phyloP scores from a whole-genome alignment of 2,329 filamentous ascomycete genomes.

The Trichoderma breve region DNA sequence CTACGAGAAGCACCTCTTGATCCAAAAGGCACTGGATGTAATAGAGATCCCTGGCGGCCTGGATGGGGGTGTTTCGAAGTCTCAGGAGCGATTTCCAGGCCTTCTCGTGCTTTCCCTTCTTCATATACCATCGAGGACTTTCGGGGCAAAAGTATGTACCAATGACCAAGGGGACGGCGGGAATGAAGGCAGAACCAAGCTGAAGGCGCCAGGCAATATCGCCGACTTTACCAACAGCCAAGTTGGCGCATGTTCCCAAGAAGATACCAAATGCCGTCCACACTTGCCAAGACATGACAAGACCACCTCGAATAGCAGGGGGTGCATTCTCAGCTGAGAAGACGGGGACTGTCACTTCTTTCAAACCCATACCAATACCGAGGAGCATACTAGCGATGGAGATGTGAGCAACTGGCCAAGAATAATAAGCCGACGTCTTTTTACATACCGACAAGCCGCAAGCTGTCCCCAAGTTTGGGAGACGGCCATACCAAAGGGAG shows the following conservation, averaged over 20 bases:
- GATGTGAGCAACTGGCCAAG: neutral
- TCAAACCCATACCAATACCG: slow-evolving; percentile 60
- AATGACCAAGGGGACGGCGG: slow-evolving; percentile 58
- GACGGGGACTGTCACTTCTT: slow-evolving; percentile 49
- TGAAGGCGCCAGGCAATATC: slow-evolving; percentile 62
- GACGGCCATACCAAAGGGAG: slow-evolving; percentile 59
- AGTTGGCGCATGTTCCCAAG: slow-evolving; percentile 63
- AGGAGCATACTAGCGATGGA: slow-evolving; percentile 41
- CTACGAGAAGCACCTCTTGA: slow-evolving; percentile 31
- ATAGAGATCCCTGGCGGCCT: slow-evolving; percentile 62
- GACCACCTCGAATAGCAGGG: slow-evolving; percentile 50
- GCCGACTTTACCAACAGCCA: slow-evolving; percentile 60
- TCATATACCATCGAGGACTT: slow-evolving; percentile 65
- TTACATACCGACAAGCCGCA: slow-evolving; percentile 49
- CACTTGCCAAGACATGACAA: slow-evolving; percentile 56
- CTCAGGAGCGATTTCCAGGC: slow-evolving; percentile 56
- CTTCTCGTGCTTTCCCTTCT: slow-evolving; percentile 53
- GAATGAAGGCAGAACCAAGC: slow-evolving; percentile 63
- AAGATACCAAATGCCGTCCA: slow-evolving; percentile 61
- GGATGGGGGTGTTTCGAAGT: slow-evolving; percentile 57
- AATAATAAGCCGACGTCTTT: neutral
- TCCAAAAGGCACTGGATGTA: slow-evolving; percentile 50
- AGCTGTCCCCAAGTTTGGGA: slow-evolving; percentile 59
- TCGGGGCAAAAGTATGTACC: slow-evolving; percentile 62
- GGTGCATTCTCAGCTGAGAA: slow-evolving; percentile 54